Percentiles rank a stretch among this genome's conserved stretches.
Conservation (phyloP, 495 filamentous ascomycete genomes). For the Hypoxylon crocopeplum region DNA sequence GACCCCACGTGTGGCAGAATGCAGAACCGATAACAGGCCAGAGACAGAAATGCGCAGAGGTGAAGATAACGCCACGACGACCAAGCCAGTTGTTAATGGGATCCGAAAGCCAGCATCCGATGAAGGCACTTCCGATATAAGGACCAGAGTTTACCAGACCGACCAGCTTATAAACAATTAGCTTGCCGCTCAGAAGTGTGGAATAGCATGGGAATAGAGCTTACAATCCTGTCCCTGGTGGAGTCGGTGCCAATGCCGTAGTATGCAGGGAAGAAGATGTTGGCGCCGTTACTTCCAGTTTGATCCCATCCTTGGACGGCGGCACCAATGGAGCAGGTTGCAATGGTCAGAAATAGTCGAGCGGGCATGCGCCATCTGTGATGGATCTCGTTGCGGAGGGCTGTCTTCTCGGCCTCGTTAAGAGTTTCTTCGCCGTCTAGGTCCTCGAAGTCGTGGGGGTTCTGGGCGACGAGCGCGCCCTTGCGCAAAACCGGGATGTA, state of each 20-base stretch:
- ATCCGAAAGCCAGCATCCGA: constrained; percentile 74
- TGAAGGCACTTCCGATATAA: constrained; percentile 56
- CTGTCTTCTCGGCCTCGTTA: constrained; percentile 58
- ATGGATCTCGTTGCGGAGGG: constrained; percentile 62
- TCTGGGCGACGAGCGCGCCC: constrained; percentile 72
- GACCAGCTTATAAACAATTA: constrained; percentile 39
- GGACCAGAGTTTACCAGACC: constrained; percentile 61
- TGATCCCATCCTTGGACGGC: constrained; percentile 79
- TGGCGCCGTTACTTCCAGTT: constrained; percentile 78
- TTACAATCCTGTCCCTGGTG: constrained; percentile 58
- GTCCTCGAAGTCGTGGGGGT: constrained; percentile 59
- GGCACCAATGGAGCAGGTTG: constrained; percentile 75
- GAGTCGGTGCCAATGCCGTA: constrained; percentile 53
- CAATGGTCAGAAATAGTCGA: constrained; percentile 68
- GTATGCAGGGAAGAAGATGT: constrained; percentile 65
- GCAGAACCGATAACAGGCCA: constrained; percentile 69
- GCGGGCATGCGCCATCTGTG: constrained; percentile 71
- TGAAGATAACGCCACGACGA: constrained; percentile 72
- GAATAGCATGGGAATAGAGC: constrained; percentile 30
- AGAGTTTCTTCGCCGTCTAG: constrained; percentile 59
- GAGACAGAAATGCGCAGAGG: constrained; percentile 69
- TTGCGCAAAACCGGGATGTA: constrained; percentile 59
- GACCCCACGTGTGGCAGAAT: constrained; percentile 66
- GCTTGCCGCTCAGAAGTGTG: not conserved
- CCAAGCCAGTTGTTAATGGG: constrained; percentile 72